Base-by-base conservation (phyloP, 2,329 filamentous ascomycete species). In the Huntiella bhutanensis region DNA sequence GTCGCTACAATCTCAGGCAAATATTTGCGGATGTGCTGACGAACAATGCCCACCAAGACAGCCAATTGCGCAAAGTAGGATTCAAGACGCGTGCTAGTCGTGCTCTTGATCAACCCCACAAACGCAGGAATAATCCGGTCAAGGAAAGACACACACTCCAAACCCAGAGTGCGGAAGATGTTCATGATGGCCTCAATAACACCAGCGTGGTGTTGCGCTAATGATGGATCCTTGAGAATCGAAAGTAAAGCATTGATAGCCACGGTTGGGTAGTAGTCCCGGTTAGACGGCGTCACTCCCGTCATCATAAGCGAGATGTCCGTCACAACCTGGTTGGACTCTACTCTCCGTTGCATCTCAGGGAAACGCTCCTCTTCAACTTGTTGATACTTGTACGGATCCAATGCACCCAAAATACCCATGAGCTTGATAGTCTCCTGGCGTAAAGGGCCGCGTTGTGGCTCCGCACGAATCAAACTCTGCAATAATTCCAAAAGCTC, bases 271-370 rank as follows among this genome's bases (percentile, higher is more conserved):
- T 94, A 98, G 61, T 98, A 98, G 56, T 98, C 91, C 57, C 98
- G 94, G 57, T 84, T 94, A 0, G 88, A 96, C 0, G 91, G 92
- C 0, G 87, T 96, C 36, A 95, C 69, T 11, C 92, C 91, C 37
- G 84, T 86, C 88, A 98, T 98, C 70, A 98, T 96, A 28, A 98
- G 70, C 3, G 87, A 91, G 40, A 98, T 92, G 60, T 98, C 91
- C 0, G 88, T 93, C 55, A 93, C 47, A 8, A 45, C 65, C 48
- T 77, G 74, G 36, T 71, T 74, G 1, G 69, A 68, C 53, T 80
- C 76, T 35, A 69, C 67, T 15, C 70, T 71, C 22, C 71, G 73
- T 56, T 91, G 82, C 52, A 80, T 74, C 17, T 50, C 57, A 95
- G 88, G 0, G 86, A 85, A 2, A 79, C 82, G 52, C 80, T 77